Base-by-base conservation (phyloP, 2,329 filamentous ascomycete species). In the Xylariaceae sp. region DNA sequence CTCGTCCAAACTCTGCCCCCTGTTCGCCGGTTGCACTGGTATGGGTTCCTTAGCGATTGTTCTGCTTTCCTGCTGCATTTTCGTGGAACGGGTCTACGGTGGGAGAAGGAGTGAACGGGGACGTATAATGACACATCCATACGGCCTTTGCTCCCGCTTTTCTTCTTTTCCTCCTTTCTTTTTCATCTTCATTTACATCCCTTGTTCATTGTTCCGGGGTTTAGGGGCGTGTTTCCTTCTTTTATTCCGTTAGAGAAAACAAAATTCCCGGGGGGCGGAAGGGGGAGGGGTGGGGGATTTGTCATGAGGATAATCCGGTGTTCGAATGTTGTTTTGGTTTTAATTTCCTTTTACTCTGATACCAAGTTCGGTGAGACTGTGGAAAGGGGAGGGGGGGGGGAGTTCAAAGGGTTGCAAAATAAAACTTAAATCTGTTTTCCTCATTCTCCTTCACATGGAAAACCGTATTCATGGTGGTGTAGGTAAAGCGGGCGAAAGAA, bases 51-150 rank as follows among this genome's bases (percentile, higher is more conserved):
- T 53, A 5, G 31, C 42, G 35, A 19, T 11, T 39, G 12, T 48
- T 51, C 50, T 48, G 12, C 49, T 43, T 55, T 56, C 44, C 47
- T 56, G 44, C 50, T 56, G 56, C 56, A 56, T 58, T 58, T 58
- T 53, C 53, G 44, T 51, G 39, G 50, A 47, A 56, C 51, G 48
- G 50, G 50, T 26, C 46, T 26, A 34, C 30, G 43, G 40, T 43
- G 30, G 47, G 50, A 47, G 19, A 19, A 19, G 19, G 19, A 19
- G 19, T 19, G 19, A 19, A 19, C 19, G 19, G 41, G 44, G 30
- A 47, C 44, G 42, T 56, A 53, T 47, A 12, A 44, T 47, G 46
- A 41, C 44, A 39, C 43, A 41, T 51, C 46, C 40, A 42, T 26
- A 42, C 40, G 29, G 32, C 32, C 8, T 47, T 6, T 39, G 34